A percentile compares a stretch with the other conserved stretches of the same genome.
phyloP scores from a whole-genome alignment of 169 alveolate genomes.

The Plasmodium blacklocki region DNA sequence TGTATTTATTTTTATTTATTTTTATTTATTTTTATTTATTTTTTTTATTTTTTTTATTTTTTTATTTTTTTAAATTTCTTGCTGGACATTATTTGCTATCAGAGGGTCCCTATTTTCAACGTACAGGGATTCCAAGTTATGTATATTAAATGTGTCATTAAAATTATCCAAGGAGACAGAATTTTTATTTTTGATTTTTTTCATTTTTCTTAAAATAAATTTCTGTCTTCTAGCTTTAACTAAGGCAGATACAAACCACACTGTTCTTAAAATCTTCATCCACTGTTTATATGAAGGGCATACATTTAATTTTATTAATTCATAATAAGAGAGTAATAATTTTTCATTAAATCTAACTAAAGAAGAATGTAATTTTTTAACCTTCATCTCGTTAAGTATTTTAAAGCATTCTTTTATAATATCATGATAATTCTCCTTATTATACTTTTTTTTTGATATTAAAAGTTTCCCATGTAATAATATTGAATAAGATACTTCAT shows the following conservation, averaged over 20 bases:
- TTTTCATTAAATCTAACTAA: constrained; percentile 52
- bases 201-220: constrained; percentile 27
- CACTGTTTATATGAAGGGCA: constrained; percentile 30
- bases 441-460: not conserved
- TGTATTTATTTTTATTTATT: too few species aligned
- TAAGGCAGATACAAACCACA: constrained; percentile 67
- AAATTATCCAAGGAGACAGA: constrained; percentile 24
- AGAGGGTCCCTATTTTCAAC: constrained; percentile 49
- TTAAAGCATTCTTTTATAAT: constrained; percentile 25
- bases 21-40: too few species aligned
- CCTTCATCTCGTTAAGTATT: constrained; percentile 43
- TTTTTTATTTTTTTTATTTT: too few species aligned
- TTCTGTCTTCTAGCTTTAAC: constrained; percentile 64
- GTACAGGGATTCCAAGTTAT: constrained; percentile 33
- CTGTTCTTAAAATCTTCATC: constrained; percentile 49
- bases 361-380: constrained; percentile 40
- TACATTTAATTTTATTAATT: constrained; percentile 48
- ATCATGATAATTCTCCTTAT: not conserved
- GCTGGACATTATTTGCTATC: not conserved
- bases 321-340: constrained; percentile 31
- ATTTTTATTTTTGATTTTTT: constrained; percentile 15
- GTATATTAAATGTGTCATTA: constrained; percentile 42
- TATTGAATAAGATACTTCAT: constrained; percentile 65
- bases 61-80: not conserved
- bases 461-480: constrained; percentile 50